Conservation (phyloP, 1,139 yeast genomes). For the Scheffersomyces insectosa region DNA sequence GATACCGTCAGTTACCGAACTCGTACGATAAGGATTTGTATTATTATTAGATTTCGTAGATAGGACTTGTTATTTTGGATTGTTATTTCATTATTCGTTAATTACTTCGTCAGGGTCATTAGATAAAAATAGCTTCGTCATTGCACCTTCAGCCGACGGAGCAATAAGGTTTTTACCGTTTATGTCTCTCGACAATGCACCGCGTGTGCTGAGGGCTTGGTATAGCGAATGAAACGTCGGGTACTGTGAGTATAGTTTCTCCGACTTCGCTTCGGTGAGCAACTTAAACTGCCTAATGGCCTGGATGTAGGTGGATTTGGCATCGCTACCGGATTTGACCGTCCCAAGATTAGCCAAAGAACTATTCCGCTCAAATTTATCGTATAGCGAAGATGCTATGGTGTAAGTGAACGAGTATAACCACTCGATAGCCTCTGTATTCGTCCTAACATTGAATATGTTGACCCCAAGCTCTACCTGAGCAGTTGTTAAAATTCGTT, state of each 20-base stretch:
- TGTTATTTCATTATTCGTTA: conserved; percentile 10
- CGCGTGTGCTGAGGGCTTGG: conserved; percentile 23
- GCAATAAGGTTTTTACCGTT: conserved; percentile 39
- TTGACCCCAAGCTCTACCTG: conserved; percentile 41
- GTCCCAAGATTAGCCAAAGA: conserved; percentile 54
- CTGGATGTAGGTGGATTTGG: conserved; percentile 46
- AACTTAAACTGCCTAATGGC: conserved; percentile 56
- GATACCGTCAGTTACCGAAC: too few species aligned
- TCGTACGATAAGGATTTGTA: too few species aligned
- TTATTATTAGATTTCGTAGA: too few species aligned
- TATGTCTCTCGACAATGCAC: conserved; percentile 34
- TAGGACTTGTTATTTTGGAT: too few species aligned
- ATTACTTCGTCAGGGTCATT: conserved; percentile 50
- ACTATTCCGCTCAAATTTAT: conserved; percentile 54
- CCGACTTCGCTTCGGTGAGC: conserved; percentile 51
- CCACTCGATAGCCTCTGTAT: conserved; percentile 54
- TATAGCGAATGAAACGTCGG: conserved; percentile 39
- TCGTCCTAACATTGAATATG: conserved; percentile 47
- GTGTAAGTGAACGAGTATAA: conserved; percentile 57
- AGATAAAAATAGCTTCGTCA: conserved; percentile 48
- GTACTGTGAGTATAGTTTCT: conserved; percentile 34
- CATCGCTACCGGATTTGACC: conserved; percentile 54
- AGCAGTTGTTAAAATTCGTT: conserved; percentile 24
- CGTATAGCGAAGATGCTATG: conserved; percentile 53
- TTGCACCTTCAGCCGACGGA: conserved; percentile 42